A percentile compares a stretch with the other conserved stretches of the same genome.
Evolutionary conservation across 225 moss, liverwort and hornwort genomes (phyloP).

Genomic region (Pleurozium schreberi): DNA sequence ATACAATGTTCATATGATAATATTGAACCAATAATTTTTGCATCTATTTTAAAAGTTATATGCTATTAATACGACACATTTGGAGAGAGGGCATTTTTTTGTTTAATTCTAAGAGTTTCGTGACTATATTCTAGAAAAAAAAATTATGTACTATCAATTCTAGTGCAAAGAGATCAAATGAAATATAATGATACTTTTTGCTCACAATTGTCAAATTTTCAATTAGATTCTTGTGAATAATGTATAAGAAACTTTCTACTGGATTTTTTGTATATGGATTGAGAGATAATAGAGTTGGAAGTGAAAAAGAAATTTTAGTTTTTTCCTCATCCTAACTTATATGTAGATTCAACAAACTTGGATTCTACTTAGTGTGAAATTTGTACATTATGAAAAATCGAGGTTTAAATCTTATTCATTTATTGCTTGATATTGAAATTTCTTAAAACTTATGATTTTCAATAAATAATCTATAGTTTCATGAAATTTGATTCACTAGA

Average conservation of each 20-base stretch:
- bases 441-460: not conserved
- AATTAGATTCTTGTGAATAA: not conserved
- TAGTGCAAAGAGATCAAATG: not conserved
- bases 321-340: not conserved
- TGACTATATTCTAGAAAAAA: no score
- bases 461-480: not conserved
- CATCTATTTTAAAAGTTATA: not conserved
- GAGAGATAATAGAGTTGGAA: not conserved
- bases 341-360: not conserved
- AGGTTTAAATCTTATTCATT: not conserved
- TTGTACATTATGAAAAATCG: not conserved
- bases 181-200: not conserved
- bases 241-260: not conserved
- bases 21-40: no score
- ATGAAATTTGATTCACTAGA: not conserved
- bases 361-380: not conserved
- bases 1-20: no score
- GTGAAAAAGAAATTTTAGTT: not conserved
- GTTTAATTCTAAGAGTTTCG: not conserved
- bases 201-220: not conserved
- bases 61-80: no score
- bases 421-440: not conserved
- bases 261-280: not conserved
- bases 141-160: not conserved
- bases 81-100: accelerated